Percentiles rank a stretch among this genome's conserved stretches.
These are phyloP conservation scores for Aspergillus fructus DNA, from an alignment of 2,329 filamentous ascomycete species.

Conservation along the genomic window DNA sequence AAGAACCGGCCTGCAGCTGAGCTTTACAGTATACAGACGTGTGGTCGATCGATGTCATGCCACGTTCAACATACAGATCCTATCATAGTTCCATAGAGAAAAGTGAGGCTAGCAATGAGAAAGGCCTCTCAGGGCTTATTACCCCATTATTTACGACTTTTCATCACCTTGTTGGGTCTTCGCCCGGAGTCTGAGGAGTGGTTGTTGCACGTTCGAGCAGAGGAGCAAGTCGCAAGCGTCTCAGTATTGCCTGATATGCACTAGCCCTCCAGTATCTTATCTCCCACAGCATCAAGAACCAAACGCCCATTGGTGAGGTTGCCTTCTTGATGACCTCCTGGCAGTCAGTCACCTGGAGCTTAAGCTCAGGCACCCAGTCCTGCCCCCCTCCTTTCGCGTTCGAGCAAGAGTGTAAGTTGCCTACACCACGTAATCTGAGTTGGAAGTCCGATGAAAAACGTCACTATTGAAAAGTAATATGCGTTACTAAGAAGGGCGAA, in stretches of 20 bases:
- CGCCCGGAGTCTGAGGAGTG: neutral
- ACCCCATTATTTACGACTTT: neutral
- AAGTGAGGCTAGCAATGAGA: conserved; percentile 7
- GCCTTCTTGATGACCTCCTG: neutral
- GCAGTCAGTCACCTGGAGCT: neutral
- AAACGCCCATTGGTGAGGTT: neutral
- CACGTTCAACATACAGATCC: neutral
- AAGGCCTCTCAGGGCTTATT: neutral
- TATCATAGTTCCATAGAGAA: neutral
- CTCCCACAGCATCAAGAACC: neutral
- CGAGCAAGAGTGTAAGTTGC: neutral
- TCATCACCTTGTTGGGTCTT: neutral
- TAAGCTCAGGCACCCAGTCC: neutral
- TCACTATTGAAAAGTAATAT: too few relatives aligned
- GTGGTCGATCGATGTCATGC: neutral
- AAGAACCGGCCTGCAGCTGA: neutral
- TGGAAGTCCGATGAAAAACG: too few relatives aligned
- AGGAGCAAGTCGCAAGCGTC: neutral
- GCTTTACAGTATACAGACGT: neutral
- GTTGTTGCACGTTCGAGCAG: neutral
- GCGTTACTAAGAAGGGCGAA: neutral
- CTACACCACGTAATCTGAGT: neutral
- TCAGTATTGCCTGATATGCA: neutral
- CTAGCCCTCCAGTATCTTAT: conserved; percentile 11
- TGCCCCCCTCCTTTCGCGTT: neutral